Evolutionary conservation across 768 basidiomycete species (phyloP), one percentile per base, ranked within the genome.

Genomic region (Clavaria fumosa): DNA sequence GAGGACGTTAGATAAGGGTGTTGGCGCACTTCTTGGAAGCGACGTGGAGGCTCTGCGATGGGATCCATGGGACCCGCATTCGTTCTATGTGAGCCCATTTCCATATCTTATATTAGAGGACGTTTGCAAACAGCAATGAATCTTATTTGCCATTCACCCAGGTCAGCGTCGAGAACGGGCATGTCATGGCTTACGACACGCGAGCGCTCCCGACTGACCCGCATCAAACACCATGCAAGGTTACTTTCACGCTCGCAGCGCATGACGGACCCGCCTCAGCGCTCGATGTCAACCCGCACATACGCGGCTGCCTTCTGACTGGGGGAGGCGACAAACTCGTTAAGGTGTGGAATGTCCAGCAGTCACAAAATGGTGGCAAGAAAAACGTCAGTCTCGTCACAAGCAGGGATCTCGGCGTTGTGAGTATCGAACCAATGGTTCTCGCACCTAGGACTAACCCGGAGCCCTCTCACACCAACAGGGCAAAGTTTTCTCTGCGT

Each of bases 401-500:
- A 3, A 82, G 83, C 7, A 60, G 90, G 40, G 90, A 99, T 57
- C 67, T 99, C 15, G 90, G 89, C 23, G 74, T 97, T 34, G 91
- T 95, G 60, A 18, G 74, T 67, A 20, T 35, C 23, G n/a, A n/a
- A n/a, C n/a, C n/a, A n/a, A n/a, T n/a, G n/a, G n/a, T n/a, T n/a
- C n/a, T n/a, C n/a, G n/a, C n/a, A n/a, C n/a, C n/a, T n/a, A n/a
- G n/a, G n/a, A n/a, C n/a, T n/a, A n/a, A n/a, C n/a, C n/a, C n/a
- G n/a, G n/a, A n/a, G n/a, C n/a, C n/a, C n/a, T n/a, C n/a, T n/a
- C n/a, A n/a, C n/a, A n/a, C n/a, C n/a, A n/a, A 33, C 45, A 95
- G 91, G 95, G 95, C 58, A 93, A 93, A 65, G 86, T 97, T 5
- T 99, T 99, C 60, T 83, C 90, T 4, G 67, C 79, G 0, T 66